Evolutionary conservation across 164 flowering plant species (phyloP).

Genomic region (Vitis riparia): DNA sequence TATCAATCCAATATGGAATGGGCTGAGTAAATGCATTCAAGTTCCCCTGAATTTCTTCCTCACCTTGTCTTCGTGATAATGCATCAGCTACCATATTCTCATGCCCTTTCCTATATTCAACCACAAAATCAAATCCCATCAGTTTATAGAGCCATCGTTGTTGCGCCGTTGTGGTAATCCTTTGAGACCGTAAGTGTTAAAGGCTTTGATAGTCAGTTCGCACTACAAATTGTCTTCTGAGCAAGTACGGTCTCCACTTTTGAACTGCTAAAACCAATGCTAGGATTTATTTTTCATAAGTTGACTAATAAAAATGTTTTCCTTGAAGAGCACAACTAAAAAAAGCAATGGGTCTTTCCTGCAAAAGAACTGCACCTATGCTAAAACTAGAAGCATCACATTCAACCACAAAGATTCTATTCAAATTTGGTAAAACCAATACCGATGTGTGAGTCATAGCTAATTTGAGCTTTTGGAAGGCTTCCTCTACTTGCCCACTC

Average conservation of each 20-base stretch:
- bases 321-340: neutral
- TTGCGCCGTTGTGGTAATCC: neutral
- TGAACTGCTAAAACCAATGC: neutral
- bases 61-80: neutral
- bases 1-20: no score
- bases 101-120: neutral
- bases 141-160: neutral
- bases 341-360: neutral
- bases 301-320: neutral
- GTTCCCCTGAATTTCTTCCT: no score
- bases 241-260: neutral
- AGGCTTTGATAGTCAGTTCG: neutral
- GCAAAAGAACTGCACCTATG: neutral
- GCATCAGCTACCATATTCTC: neutral
- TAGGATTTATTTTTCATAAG: neutral
- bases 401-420: neutral
- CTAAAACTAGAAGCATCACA: neutral
- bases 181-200: neutral
- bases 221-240: neutral
- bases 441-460: neutral
- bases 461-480: neutral
- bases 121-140: neutral
- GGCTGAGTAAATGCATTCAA: no score
- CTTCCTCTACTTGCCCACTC: neutral
- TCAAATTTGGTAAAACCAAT: slow-evolving; percentile 9